A percentile compares a stretch with the other conserved stretches of the same genome.
phyloP scores from a whole-genome alignment of 2,329 filamentous ascomycete genomes.

The Scedosporium aurantiacum region DNA sequence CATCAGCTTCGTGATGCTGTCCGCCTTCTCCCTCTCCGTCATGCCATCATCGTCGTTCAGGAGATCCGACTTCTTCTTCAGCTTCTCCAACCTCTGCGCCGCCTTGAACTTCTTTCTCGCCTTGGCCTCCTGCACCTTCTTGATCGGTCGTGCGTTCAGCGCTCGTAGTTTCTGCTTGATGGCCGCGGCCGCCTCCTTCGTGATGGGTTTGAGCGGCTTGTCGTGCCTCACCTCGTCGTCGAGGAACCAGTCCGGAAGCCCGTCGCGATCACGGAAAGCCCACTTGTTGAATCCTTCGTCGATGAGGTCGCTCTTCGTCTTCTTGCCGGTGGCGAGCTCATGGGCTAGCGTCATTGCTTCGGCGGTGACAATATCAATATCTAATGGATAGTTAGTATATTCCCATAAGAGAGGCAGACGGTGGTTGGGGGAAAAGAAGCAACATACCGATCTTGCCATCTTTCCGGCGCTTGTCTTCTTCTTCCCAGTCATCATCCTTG shows the following conservation, averaged over 20 bases:
- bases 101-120: conserved; percentile 96
- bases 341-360: conserved; percentile 98
- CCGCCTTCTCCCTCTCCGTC: conserved; percentile 92
- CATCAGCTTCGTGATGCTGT: conserved; percentile 71
- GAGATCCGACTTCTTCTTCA: conserved; percentile 93
- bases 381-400: conserved; percentile 20
- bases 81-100: conserved; percentile 79
- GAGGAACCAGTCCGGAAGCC: conserved; percentile 93
- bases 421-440: not conserved
- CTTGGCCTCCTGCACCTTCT: conserved; percentile 95
- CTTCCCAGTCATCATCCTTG: conserved; percentile 53
- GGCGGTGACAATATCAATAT: conserved; percentile 98
- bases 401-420: too few relatives aligned
- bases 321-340: conserved; percentile 76
- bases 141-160: conserved; percentile 91
- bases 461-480: conserved; percentile 48
- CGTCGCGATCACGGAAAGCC: conserved; percentile 80
- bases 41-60: conserved; percentile 81
- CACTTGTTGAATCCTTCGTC: conserved; percentile 94
- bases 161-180: conserved; percentile 93
- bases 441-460: conserved; percentile 50
- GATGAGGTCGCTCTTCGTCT: conserved; percentile 64
- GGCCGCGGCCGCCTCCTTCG: conserved; percentile 75
- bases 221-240: conserved; percentile 85
- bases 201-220: conserved; percentile 77